phyloP scores from a whole-genome alignment of 495 filamentous ascomycete species.

The Neurospora hispaniola region DNA sequence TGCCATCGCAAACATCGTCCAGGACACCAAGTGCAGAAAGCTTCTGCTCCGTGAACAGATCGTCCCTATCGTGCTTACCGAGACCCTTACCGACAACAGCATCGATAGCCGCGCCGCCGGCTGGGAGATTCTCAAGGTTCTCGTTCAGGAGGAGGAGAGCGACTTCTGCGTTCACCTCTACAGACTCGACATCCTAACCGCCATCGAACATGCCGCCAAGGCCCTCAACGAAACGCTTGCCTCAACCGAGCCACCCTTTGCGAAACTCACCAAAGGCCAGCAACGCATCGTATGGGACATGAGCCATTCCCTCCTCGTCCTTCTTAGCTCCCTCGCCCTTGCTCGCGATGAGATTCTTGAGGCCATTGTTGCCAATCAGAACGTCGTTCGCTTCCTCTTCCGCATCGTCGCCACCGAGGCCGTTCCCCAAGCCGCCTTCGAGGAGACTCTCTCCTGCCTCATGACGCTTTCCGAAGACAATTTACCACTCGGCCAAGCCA shows the following conservation, averaged over 20 bases:
- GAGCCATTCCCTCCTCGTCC: slow-evolving; percentile 31
- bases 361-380: slow-evolving; percentile 34
- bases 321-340: slow-evolving; percentile 36
- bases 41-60: slow-evolving; percentile 50
- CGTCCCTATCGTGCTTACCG: slow-evolving; percentile 47
- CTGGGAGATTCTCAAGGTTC: slow-evolving; percentile 49
- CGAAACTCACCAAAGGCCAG: slow-evolving; percentile 36
- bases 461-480: slow-evolving; percentile 47
- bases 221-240: slow-evolving; percentile 37
- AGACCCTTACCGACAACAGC: slow-evolving; percentile 47
- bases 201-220: slow-evolving; percentile 39
- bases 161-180: slow-evolving; percentile 54
- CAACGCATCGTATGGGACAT: slow-evolving; percentile 41
- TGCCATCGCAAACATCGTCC: slow-evolving; percentile 47
- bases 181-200: slow-evolving; percentile 45
- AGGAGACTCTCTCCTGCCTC: slow-evolving; percentile 41
- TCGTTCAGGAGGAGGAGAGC: slow-evolving; percentile 47
- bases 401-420: slow-evolving; percentile 26
- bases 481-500: slow-evolving; percentile 29
- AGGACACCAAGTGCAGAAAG: slow-evolving; percentile 46
- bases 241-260: slow-evolving; percentile 25
- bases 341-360: slow-evolving; percentile 44
- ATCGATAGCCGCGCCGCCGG: slow-evolving; percentile 47
- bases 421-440: slow-evolving; percentile 25
- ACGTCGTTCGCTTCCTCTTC: slow-evolving; percentile 41